These are phyloP conservation scores for Madurella fahalii DNA, from an alignment of 2,329 filamentous ascomycete genomes.

Conservation along the genomic window DNA sequence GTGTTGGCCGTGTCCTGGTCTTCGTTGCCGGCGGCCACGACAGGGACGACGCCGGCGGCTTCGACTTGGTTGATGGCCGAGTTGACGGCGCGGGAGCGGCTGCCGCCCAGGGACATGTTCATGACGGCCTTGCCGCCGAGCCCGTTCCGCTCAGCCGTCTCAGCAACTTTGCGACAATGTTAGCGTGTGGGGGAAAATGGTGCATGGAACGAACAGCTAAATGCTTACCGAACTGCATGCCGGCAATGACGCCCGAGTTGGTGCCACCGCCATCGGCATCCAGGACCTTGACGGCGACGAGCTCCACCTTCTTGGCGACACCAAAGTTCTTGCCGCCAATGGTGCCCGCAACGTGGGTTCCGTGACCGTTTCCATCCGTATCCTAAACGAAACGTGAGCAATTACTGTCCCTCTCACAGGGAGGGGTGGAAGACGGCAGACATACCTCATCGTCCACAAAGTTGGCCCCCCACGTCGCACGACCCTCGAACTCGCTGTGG, in stretches of 20 bases:
- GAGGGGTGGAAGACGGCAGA: constrained; percentile 15
- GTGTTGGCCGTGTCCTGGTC: constrained; percentile 46
- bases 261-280: constrained; percentile 45
- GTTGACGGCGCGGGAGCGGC: constrained; percentile 48
- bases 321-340: constrained; percentile 58
- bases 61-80: constrained; percentile 48
- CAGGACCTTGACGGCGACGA: constrained; percentile 61
- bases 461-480: constrained; percentile 51
- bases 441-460: constrained; percentile 45
- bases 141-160: constrained; percentile 41
- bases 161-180: constrained; percentile 32
- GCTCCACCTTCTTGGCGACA: constrained; percentile 54
- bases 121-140: constrained; percentile 53
- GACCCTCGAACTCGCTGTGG: constrained; percentile 55
- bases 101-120: constrained; percentile 60
- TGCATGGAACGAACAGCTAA: not conserved
- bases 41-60: constrained; percentile 49
- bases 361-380: constrained; percentile 59
- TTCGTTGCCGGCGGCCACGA: constrained; percentile 60
- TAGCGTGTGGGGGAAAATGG: constrained; percentile 19
- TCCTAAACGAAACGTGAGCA: constrained; percentile 30
- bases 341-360: constrained; percentile 60
- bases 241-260: constrained; percentile 52
- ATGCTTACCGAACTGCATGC: constrained; percentile 48
- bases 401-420: not conserved